Evolutionary conservation across 352 stramenopile species (phyloP), one percentile per base, ranked within the genome.

Genomic region (Pilasporangium apinafurcum): DNA sequence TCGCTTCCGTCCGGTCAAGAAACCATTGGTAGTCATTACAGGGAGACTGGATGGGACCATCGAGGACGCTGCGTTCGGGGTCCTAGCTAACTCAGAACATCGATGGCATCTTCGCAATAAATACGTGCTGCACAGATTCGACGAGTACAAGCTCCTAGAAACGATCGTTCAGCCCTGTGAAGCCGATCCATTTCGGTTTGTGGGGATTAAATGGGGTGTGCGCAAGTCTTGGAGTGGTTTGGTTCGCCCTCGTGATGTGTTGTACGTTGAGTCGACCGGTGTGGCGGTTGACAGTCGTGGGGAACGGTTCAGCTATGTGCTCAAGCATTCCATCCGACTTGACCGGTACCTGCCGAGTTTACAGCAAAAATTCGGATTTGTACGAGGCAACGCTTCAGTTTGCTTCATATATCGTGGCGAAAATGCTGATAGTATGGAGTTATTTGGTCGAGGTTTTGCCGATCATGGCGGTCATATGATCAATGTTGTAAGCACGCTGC

Each of bases 361-460:
- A 29, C 44, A 4, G 48, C 24, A 56, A 10, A n/a, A 73, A 21
- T 54, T 62, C 21, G 50, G 51, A 18, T 63, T 82, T 22, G 51
- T 76, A 6, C 61, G 68, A 1, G 56, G 57, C 13, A 49, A 59
- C 0, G 12, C 58, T 2, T 80, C 66, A 5, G 45, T 67, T 18
- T 83, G 68, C 40, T 70, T 70, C 35, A 65, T 81, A 38, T 18
- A 65, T 2, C 56, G 57, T 2, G 37, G 59, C 34, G 31, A 59
- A 7, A 41, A 39, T 9, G 20, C 36, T 12, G 44, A 44, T 7
- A 38, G 13, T 10, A 53, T 81, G 25, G 66, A 80, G 39, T 48
- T 79, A 17, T 85, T 71, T 36, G 62, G 42, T 8, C 64, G 69
- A 16, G 61, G 53, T 13, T 83, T 77, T 36, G 63, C 49, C 16